Conservation (phyloP, 495 filamentous ascomycete species). For the Podospora tetraspora region DNA sequence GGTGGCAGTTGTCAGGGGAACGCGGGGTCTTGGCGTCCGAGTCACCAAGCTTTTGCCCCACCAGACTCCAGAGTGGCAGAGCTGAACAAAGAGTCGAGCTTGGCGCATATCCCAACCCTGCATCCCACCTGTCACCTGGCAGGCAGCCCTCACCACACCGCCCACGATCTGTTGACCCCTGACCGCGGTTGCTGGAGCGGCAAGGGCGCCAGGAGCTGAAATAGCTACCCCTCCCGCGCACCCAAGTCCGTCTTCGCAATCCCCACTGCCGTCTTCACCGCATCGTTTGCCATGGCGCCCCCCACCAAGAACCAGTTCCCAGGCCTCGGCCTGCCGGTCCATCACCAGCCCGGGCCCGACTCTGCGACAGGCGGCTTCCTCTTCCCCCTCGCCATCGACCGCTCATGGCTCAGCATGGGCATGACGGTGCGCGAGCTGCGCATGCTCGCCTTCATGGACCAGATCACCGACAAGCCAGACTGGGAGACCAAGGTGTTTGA, state of each 20-base stretch:
- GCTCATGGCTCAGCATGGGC: slow-evolving; percentile 9
- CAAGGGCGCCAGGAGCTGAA: neutral
- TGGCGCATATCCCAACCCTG: neutral
- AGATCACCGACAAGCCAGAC: slow-evolving; percentile 39
- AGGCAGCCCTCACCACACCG: neutral
- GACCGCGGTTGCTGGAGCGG: neutral
- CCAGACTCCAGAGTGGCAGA: neutral
- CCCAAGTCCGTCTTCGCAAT: neutral
- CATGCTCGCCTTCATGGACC: slow-evolving; percentile 37
- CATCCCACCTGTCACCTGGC: neutral
- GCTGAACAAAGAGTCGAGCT: neutral
- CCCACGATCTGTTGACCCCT: neutral
- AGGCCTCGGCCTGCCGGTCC: neutral
- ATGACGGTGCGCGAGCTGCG: slow-evolving; percentile 38
- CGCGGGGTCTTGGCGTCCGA: neutral
- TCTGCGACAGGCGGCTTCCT: neutral
- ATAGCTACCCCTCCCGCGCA: neutral
- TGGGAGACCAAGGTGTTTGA: slow-evolving; percentile 55
- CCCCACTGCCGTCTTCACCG: neutral
- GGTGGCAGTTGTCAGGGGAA: neutral
- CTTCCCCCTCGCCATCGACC: slow-evolving; percentile 13
- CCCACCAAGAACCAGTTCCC: neutral
- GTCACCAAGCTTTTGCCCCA: neutral
- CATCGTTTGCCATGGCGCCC: neutral
- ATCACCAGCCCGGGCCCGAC: neutral